Percentiles rank a stretch among this genome's conserved stretches.
These are phyloP conservation scores for Amaranthus tricolor DNA, from an alignment of 179 eudicot genomes.

Conservation along the genomic window DNA sequence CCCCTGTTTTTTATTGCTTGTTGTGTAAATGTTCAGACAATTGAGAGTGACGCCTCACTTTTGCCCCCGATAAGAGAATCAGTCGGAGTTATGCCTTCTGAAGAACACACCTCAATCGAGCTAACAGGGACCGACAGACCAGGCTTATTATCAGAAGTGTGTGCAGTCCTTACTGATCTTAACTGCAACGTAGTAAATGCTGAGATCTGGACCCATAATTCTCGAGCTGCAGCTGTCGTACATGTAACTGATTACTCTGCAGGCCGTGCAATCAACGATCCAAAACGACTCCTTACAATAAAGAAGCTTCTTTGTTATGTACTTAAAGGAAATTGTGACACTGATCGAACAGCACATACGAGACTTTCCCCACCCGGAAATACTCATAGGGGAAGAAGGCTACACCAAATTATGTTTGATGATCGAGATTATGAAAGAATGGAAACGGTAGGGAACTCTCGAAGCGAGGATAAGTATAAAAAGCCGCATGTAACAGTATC, in stretches of 20 bases:
- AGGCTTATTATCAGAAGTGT: slow-evolving; percentile 78
- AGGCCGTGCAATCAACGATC: slow-evolving; percentile 56
- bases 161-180: slow-evolving; percentile 70
- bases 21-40: slow-evolving; percentile 42
- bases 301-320: slow-evolving; percentile 59
- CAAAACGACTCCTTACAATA: slow-evolving; percentile 52
- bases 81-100: slow-evolving; percentile 73
- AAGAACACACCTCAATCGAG: slow-evolving; percentile 75
- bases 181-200: slow-evolving; percentile 76
- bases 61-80: slow-evolving; percentile 40
- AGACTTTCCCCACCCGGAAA: slow-evolving; percentile 56
- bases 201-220: slow-evolving; percentile 90
- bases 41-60: slow-evolving; percentile 57
- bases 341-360: slow-evolving; percentile 53
- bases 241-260: slow-evolving; percentile 60
- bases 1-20: slow-evolving; percentile 1
- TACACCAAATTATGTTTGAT: slow-evolving; percentile 88
- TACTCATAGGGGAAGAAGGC: slow-evolving; percentile 72
- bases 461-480: slow-evolving; percentile 27
- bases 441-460: slow-evolving; percentile 27
- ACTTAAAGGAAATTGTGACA: slow-evolving; percentile 58
- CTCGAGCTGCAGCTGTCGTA: slow-evolving; percentile 77
- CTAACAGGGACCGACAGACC: slow-evolving; percentile 88
- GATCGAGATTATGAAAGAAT: slow-evolving; percentile 70
- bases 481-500: slow-evolving; percentile 51